Evolutionary conservation across 2,329 filamentous ascomycete species (phyloP), one percentile per base, ranked within the genome.

Genomic region (Colletotrichum siamense): DNA sequence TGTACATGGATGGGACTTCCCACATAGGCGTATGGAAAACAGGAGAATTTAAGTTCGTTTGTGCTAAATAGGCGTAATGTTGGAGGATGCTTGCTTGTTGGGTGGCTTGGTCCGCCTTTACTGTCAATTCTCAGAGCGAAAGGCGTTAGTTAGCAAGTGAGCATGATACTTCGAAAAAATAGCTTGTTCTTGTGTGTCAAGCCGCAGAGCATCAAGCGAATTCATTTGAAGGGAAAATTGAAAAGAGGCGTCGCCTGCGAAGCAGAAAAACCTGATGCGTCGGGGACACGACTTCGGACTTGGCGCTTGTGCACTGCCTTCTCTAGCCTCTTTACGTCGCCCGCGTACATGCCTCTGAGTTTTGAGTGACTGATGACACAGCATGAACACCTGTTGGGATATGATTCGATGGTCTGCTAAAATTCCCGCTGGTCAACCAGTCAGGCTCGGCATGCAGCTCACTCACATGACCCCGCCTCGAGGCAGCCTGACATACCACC

Each of bases 101-200:
- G 3, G 22, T 8, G 39, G 0, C 10, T 22, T 49, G 39, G 18
- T 44, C 6, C 18, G 9, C 9, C 9, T 3, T 44, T n/a, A 2
- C 0, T n/a, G 0, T n/a, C 39, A 6, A n/a, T 0, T n/a, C 18
- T 44, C 18, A 4, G 18, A n/a, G 39, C 18, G 18, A 44, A n/a
- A 6, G 16, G 9, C 39, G n/a, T n/a, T n/a, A n/a, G 18, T 44
- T 44, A 6, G 39, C 39, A 9, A 5, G 3, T 39, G 34, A 15
- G 34, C 34, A 6, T 36, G 34, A 5, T 18, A 39, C 18, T 39
- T 18, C 16, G 36, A 6, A 5, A 9, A 5, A 9, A 16, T 9
- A 5, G 16, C 16, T 7, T 5, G 5, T 8, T 39, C 3, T 15
- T 39, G 36, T 39, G 4, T 9, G 8, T 39, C 16, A 18, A 16